phyloP scores from a whole-genome alignment of 2,329 filamentous ascomycete genomes.

The Neopestalotiopsis sp. region DNA sequence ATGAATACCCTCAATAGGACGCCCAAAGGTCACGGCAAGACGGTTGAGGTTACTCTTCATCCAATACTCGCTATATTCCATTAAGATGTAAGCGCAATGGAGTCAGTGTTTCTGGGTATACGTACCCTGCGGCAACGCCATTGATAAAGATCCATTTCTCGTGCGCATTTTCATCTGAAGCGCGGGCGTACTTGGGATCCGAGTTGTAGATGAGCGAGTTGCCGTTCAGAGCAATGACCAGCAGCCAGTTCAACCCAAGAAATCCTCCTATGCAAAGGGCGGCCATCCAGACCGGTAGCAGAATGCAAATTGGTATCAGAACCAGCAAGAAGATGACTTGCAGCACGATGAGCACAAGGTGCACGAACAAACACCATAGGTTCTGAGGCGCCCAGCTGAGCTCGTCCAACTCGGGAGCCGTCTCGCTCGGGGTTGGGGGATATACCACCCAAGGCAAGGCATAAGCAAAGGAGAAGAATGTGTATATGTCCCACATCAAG shows the following conservation, averaged over 20 bases:
- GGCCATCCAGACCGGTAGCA: constrained; percentile 56
- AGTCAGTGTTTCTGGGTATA: constrained; percentile 18
- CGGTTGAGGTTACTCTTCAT: constrained; percentile 73
- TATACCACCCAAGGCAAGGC: constrained; percentile 65
- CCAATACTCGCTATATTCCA: constrained; percentile 60
- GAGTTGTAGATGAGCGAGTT: constrained; percentile 53
- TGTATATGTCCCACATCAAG: constrained; percentile 57
- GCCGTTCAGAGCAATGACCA: constrained; percentile 62
- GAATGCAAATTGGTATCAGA: constrained; percentile 52
- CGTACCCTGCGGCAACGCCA: constrained; percentile 68
- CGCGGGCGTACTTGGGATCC: constrained; percentile 56
- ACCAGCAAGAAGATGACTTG: constrained; percentile 66
- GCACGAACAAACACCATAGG: constrained; percentile 59
- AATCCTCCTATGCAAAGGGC: constrained; percentile 46
- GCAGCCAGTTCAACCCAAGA: constrained; percentile 52
- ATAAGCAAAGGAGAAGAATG: constrained; percentile 60
- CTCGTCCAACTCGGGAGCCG: constrained; percentile 64
- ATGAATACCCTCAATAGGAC: constrained; percentile 74
- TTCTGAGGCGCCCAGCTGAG: constrained; percentile 64
- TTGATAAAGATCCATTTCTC: constrained; percentile 86
- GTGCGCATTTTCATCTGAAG: constrained; percentile 54
- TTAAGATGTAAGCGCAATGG: neutral
- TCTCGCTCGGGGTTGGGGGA: constrained; percentile 56
- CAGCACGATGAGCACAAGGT: constrained; percentile 61
- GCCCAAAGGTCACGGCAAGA: constrained; percentile 72